These are phyloP conservation scores for Kurtzmaniella quercitrusa DNA, from an alignment of 1,139 yeast species.

Conservation along the genomic window DNA sequence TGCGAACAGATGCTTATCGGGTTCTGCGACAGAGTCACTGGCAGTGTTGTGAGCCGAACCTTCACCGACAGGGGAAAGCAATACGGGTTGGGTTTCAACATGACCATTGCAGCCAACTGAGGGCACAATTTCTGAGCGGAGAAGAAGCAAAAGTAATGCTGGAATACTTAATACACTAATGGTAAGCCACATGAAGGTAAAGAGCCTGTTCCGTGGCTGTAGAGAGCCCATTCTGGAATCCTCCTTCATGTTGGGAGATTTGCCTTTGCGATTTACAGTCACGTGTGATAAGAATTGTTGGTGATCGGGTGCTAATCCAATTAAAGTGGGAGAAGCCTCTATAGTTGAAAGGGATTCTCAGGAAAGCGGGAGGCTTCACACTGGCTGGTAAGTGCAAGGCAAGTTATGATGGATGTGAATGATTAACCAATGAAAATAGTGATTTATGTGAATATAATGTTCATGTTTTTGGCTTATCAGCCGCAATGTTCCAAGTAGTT, in stretches of 20 bases:
- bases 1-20: constrained; percentile 16
- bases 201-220: background rate
- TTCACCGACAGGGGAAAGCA: background rate
- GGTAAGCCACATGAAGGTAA: background rate
- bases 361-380: too few species aligned
- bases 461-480: too few species aligned
- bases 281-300: background rate
- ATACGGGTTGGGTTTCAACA: background rate
- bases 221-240: background rate
- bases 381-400: too few species aligned
- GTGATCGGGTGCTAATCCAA: background rate
- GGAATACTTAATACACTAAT: background rate
- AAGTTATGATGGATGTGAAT: too few species aligned
- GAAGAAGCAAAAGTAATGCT: background rate
- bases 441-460: too few species aligned
- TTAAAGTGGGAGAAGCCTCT: too few species aligned
- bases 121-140: background rate
- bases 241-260: background rate
- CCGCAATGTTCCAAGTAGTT: too few species aligned
- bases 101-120: background rate
- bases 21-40: background rate
- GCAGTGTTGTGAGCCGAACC: background rate
- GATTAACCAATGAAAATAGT: too few species aligned
- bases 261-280: background rate
- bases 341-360: too few species aligned